phyloP scores from a whole-genome alignment of 768 basidiomycete species.

The Sutorius australiensis region DNA sequence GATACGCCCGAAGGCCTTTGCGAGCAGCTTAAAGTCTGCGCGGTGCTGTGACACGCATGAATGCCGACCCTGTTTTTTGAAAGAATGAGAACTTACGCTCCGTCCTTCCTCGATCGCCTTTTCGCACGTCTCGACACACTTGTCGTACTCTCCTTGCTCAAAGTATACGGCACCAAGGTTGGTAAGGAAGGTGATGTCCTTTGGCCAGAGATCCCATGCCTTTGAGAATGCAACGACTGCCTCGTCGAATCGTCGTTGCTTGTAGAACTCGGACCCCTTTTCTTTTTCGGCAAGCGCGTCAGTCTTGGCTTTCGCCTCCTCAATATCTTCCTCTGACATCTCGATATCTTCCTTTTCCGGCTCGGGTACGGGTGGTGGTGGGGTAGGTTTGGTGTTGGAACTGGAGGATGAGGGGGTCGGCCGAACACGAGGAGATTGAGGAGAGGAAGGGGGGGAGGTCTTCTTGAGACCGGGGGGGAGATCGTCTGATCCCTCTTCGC shows the following conservation, averaged over 20 bases:
- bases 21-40: conserved; percentile 92
- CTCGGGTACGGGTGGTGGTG: conserved; percentile 38
- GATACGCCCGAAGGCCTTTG: conserved; percentile 89
- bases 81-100: conserved; percentile 41
- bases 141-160: conserved; percentile 89
- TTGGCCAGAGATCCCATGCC: conserved; percentile 92
- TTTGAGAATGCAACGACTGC: conserved; percentile 74
- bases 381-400: conserved; percentile 37
- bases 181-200: conserved; percentile 91
- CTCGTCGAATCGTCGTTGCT: conserved; percentile 74
- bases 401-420: conserved; percentile 41
- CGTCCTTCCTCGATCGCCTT: conserved; percentile 97
- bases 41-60: conserved; percentile 50
- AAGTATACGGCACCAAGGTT: conserved; percentile 90
- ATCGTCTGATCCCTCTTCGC: conserved; percentile 82
- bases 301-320: conserved; percentile 70
- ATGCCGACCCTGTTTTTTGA: not conserved
- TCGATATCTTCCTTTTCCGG: conserved; percentile 57
- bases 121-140: conserved; percentile 86
- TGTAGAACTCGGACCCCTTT: conserved; percentile 77
- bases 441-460: conserved; percentile 20
- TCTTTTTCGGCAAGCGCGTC: conserved; percentile 79
- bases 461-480: conserved; percentile 56
- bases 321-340: conserved; percentile 61
- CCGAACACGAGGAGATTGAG: conserved; percentile 26